A percentile compares a stretch with the other conserved stretches of the same genome.
Conservation (phyloP, 495 filamentous ascomycete species). For the Neurospora sp. region DNA sequence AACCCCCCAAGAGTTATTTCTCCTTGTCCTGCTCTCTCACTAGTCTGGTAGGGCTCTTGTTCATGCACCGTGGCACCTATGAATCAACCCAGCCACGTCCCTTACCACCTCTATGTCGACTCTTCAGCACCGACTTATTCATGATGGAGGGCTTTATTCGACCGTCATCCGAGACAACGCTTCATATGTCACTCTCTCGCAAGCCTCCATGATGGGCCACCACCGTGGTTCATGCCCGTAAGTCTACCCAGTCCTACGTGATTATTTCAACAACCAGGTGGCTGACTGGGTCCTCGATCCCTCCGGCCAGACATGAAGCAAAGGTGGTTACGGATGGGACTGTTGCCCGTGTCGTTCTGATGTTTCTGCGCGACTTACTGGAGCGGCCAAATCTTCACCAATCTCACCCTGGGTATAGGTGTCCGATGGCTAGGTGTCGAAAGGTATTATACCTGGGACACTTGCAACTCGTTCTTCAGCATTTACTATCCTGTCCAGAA, state of each 20-base stretch:
- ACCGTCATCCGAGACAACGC: constrained; percentile 13
- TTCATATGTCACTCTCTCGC: constrained; percentile 9
- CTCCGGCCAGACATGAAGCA: constrained; percentile 19
- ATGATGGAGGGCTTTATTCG: constrained; percentile 19
- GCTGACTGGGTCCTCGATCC: constrained; percentile 1
- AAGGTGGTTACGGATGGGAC: constrained; percentile 22
- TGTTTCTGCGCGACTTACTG: constrained; percentile 26
- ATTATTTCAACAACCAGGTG: not conserved
- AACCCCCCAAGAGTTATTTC: constrained; percentile 15
- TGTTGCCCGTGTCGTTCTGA: constrained; percentile 23
- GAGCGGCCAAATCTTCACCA: constrained; percentile 18
- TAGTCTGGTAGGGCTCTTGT: constrained; percentile 23
- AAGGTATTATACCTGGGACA: constrained; percentile 9
- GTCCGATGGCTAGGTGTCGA: constrained; percentile 25
- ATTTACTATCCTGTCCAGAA: constrained; percentile 23
- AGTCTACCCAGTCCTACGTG: constrained; percentile 6
- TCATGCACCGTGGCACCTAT: constrained; percentile 16
- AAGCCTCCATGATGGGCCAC: constrained; percentile 14
- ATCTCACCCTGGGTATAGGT: constrained; percentile 8
- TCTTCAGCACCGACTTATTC: constrained; percentile 22
- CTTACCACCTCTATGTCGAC: constrained; percentile 23
- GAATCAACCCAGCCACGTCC: constrained; percentile 17
- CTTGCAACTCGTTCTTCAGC: constrained; percentile 23
- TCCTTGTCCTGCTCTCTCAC: constrained; percentile 16
- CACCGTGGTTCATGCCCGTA: constrained; percentile 19